Base-by-base conservation (phyloP, 108 stramenopile genomes). In the Parmales sp. region DNA sequence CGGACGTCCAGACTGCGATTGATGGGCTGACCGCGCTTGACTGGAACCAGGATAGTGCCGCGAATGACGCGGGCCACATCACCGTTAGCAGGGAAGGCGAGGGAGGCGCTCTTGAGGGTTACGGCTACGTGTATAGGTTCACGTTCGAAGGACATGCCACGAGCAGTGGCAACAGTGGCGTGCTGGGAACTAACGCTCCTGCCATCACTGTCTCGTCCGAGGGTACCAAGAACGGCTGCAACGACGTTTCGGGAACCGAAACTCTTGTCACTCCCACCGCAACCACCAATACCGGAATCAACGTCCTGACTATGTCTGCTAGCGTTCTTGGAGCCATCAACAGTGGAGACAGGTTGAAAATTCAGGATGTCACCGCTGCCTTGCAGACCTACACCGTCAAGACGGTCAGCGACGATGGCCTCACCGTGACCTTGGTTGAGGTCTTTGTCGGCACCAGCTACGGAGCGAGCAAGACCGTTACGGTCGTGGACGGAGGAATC, bases 41-140 rank as follows among this genome's bases (percentile, higher is more conserved):
- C 48, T 83, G 76, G 64, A 84, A 87, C 65, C 64, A 43, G 9
- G 84, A 87, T 44, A 84, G 86, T 41, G 22, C 65, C 8, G 80
- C 70, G 37, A 74, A 83, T 48, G 74, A 86, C 63, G 72, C 46
- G 36, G 78, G 75, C 37, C 88, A 90, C 66, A 68, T 90, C 36
- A 18, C 66, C 22, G 84, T 90, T 1, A 69, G 65, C 63, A 76
- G 81, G 23, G 39, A 51, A 51, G 88, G 88, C 16, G 86, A 89
- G 60, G 88, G 84, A 2, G 63, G 66, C 34, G 54, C 66, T 1
- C 43, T 69, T 18, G 83, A 68, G 38, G 88, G 88, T n/a, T 86
- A 80, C 65, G 88, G 88, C 7, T 89, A 83, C 71, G 46, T 51
- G 18, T 89, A 89, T 73, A 67, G 71, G 38, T 63, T 89, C 39